Evolutionary conservation across 1,284 basidiomycete genomes (phyloP), one percentile per base, ranked within the genome.

Genomic region (Thelephora terrestris): DNA sequence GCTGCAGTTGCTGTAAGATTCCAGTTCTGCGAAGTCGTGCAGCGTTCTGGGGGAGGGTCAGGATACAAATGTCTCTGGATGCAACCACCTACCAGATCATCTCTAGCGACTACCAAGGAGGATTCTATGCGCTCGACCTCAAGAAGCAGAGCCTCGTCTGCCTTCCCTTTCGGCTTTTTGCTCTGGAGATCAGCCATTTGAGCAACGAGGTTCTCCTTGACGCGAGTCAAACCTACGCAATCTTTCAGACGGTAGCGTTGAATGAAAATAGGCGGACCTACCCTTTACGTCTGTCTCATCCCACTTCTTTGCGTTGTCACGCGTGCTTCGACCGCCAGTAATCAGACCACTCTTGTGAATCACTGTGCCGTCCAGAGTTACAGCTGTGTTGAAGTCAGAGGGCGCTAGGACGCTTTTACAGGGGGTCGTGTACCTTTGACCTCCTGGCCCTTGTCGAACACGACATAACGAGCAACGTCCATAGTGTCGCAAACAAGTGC

Each of bases 301-400:
- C 85, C 92, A 98, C 60, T 90, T 90, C 66, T 89, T 85, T 45
- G 76, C 75, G 34, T 66, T 77, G 35, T 73, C 75, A 55, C 83
- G 80, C 0, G 81, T 78, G 53, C 89, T 91, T 29, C 81, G 74
- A 39, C 96, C 96, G 69, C 96, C 96, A 32, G 96, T 99, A 61
- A 99, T 99, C 43, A 96, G 70, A 57, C 96, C 96, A 56, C 88
- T 93, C 72, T 95, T 96, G 66, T 99, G 96, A 47, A 99, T 97
- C 49, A 99, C 74, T 0, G 94, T 98, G 0, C 96, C 96, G 44
- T 99, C 94, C 37, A 99, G 73, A 0, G 96, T 95, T 9, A 99
- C 95, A 51, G 94, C 94, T 96, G 9, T 12, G 29, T 7, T 38
- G 17, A 44, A 43, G 43, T 44, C 43, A 29, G 17, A 47, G 32